Percentiles rank a stretch among this genome's conserved stretches.
phyloP scores from a whole-genome alignment of 768 basidiomycete species.

The Nidularia sp. region DNA sequence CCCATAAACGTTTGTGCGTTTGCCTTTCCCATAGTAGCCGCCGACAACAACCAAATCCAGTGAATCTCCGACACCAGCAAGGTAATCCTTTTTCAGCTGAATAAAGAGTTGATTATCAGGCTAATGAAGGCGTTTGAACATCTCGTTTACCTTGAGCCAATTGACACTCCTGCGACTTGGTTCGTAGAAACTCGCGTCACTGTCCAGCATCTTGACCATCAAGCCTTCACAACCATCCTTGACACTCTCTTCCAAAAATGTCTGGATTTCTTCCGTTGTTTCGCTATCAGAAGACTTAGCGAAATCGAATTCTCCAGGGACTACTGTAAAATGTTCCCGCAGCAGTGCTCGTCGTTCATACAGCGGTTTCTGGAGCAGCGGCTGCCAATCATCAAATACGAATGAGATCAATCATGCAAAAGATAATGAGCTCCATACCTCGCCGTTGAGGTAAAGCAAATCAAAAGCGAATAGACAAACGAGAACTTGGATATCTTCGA shows the following conservation, averaged over 20 bases:
- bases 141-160: slow-evolving; percentile 90
- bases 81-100: slow-evolving; percentile 97
- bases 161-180: slow-evolving; percentile 94
- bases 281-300: slow-evolving; percentile 89
- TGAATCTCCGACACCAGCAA: slow-evolving; percentile 94
- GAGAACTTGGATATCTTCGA: slow-evolving; percentile 95
- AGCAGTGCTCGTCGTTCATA: slow-evolving; percentile 75
- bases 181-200: slow-evolving; percentile 89
- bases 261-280: slow-evolving; percentile 89
- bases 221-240: slow-evolving; percentile 98
- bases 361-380: slow-evolving; percentile 75
- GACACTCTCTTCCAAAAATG: slow-evolving; percentile 93
- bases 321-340: slow-evolving; percentile 71
- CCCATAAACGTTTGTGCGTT: slow-evolving; percentile 95
- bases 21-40: slow-evolving; percentile 96
- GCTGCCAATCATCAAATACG: slow-evolving; percentile 41
- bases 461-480: slow-evolving; percentile 98
- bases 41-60: slow-evolving; percentile 98
- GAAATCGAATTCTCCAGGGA: slow-evolving; percentile 89
- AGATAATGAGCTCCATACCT: slow-evolving; percentile 47
- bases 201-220: slow-evolving; percentile 99
- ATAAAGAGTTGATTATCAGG: slow-evolving; percentile 1
- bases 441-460: slow-evolving; percentile 92
- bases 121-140: not conserved
- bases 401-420: not conserved